phyloP scores from a whole-genome alignment of 1,139 yeast species.

The Kurtzmaniella quercitrusa region DNA sequence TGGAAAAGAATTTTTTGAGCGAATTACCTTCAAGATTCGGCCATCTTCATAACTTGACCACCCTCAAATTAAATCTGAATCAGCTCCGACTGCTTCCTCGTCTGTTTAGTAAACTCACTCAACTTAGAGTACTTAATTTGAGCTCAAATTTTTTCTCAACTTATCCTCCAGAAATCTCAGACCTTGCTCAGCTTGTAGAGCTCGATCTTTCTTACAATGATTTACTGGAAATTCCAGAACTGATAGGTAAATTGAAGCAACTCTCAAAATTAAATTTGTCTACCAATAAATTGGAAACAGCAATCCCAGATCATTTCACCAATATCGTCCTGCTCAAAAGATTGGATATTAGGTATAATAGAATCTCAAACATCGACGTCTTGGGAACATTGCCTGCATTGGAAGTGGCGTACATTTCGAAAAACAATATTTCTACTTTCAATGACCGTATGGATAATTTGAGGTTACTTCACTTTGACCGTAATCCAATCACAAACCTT shows the following conservation, averaged over 20 bases:
- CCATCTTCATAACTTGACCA: constrained; percentile 50
- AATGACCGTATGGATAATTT: constrained; percentile 57
- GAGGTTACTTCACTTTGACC: constrained; percentile 49
- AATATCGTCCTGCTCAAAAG: constrained; percentile 58
- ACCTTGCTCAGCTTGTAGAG: constrained; percentile 55
- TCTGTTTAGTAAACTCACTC: constrained; percentile 51
- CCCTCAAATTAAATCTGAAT: constrained; percentile 66
- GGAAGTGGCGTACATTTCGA: constrained; percentile 71
- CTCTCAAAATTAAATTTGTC: constrained; percentile 70
- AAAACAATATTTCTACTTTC: constrained; percentile 72
- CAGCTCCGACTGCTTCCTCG: constrained; percentile 65
- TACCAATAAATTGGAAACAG: constrained; percentile 62
- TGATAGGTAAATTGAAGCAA: constrained; percentile 53
- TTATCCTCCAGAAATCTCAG: constrained; percentile 70
- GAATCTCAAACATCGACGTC: constrained; percentile 59
- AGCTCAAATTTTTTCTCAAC: constrained; percentile 73
- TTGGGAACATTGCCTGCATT: constrained; percentile 61
- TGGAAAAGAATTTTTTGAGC: constrained; percentile 74
- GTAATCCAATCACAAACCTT: constrained; percentile 76
- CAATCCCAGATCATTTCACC: constrained; percentile 51
- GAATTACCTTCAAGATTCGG: constrained; percentile 56
- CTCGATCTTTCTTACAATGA: constrained; percentile 83
- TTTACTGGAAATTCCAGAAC: constrained; percentile 55
- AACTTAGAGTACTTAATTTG: constrained; percentile 60
- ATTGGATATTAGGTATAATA: constrained; percentile 75